These are phyloP conservation scores for Candida silvatica DNA, from an alignment of 805 yeast genomes.

Conservation along the genomic window DNA sequence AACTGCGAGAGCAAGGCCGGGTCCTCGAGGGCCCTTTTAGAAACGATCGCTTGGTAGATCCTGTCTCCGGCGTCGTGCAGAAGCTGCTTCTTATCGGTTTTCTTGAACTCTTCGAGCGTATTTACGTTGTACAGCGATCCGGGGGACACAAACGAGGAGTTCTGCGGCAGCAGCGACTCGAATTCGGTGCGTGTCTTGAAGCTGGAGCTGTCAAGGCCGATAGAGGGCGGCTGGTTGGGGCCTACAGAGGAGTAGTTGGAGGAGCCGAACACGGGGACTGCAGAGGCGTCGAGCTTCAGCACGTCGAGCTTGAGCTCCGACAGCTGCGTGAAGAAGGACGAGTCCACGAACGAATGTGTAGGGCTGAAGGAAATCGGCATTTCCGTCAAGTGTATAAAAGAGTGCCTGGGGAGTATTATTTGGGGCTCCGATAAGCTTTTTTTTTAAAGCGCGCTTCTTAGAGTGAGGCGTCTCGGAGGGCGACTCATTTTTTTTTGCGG, in stretches of 20 bases:
- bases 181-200: conserved; percentile 1
- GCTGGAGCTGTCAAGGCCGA: conserved; percentile 9
- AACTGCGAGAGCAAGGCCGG: conserved; percentile 37
- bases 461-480: background rate
- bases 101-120: conserved; percentile 80
- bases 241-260: conserved; percentile 23
- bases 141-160: conserved; percentile 15
- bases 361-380: too few species aligned
- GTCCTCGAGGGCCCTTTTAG: conserved; percentile 26
- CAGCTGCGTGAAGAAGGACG: conserved; percentile 76
- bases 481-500: background rate
- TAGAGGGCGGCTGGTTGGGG: conserved; percentile 22
- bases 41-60: conserved; percentile 19
- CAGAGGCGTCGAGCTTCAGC: conserved; percentile 51
- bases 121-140: conserved; percentile 54
- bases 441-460: background rate
- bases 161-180: background rate
- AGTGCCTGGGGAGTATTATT: too few species aligned
- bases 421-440: too few species aligned
- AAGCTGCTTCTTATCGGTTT: conserved; percentile 51
- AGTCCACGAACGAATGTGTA: conserved; percentile 73
- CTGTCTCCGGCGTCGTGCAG: conserved; percentile 33
- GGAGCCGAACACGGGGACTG: conserved; percentile 33
- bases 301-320: conserved; percentile 68
- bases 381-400: too few species aligned